Base-by-base conservation (phyloP, 768 basidiomycete genomes). In the Cantharellus cinnabarinus region DNA sequence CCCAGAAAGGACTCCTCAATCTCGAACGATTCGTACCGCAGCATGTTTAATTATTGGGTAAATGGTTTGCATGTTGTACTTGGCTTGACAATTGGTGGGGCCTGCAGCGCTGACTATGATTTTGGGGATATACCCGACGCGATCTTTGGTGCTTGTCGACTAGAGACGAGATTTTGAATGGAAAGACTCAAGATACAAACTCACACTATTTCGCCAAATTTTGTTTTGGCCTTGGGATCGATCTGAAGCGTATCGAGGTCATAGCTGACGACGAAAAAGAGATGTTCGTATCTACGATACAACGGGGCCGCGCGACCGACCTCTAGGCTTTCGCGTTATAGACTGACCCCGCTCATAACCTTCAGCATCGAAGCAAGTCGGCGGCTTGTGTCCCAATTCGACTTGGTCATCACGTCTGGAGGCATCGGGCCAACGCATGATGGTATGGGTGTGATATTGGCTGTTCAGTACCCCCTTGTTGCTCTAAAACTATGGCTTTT, bases 341-440 rank as follows among this genome's bases (percentile, higher is more conserved):
- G 29, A 39, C 59, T 29, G 15, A 51, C 40, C 57, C 50, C 40
- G 15, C 59, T 40, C 7, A 56, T 4, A 41, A 20, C 35, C n/a
- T 51, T 51, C 3, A 91, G 89, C 61, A 74, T 86, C 60, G 88
- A 94, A 67, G 90, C 93, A 3, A 88, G 86, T 41, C 74, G 79
- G 61, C 75, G 89, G 20, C 80, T 98, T 77, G 82, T 84, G 42
- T 70, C 75, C 42, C 78, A 77, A 52, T 93, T 90, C 68, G 93
- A 95, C 68, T 82, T 91, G 64, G 90, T 95, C 38, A 76, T 97
- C 58, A 93, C 89, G 0, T 83, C 81, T 7, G 91, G 93, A 1
- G 91, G 93, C 0, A 89, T 95, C 58, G 89, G 89, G 0, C 87
- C 89, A 2, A 93, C 89, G 7, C 88, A 90, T 66, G 89, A 89